Evolutionary conservation across 2,329 filamentous ascomycete genomes (phyloP).

Genomic region (Paecilomyces niveus): DNA sequence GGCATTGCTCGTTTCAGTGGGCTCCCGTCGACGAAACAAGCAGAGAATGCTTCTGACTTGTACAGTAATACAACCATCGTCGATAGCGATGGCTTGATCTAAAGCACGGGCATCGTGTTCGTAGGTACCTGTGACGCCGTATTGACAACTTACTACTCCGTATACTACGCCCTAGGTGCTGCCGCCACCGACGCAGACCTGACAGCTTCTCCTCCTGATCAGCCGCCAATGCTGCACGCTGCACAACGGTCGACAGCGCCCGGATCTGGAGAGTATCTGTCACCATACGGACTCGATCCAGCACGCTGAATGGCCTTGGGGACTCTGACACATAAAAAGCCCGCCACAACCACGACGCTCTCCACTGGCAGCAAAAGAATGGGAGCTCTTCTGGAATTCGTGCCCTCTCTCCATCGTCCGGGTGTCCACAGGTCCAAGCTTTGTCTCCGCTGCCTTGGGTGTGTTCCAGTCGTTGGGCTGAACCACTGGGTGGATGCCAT

Average conservation of each 20-base stretch:
- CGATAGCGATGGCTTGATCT: not conserved
- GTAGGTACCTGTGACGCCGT: not conserved
- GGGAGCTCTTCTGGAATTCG: not conserved
- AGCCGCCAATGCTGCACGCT: not conserved
- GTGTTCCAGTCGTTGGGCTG: not conserved
- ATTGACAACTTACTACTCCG: no score
- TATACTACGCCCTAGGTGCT: not conserved
- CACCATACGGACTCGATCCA: not conserved
- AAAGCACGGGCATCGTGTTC: not conserved
- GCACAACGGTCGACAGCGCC: not conserved
- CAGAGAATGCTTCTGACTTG: not conserved
- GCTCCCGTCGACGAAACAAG: no score
- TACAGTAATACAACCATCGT: not conserved
- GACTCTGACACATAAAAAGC: no score
- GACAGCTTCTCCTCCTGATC: conserved; percentile 2
- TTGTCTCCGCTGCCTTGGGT: not conserved
- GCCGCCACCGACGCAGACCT: not conserved
- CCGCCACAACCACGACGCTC: not conserved
- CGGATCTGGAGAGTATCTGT: not conserved
- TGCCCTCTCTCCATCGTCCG: no score
- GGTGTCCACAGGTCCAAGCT: not conserved
- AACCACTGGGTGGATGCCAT: not conserved
- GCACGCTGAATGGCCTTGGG: not conserved
- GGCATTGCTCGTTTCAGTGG: not conserved
- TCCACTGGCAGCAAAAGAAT: not conserved